Conservation (phyloP, 1,139 yeast genomes). For the Yamadazyma diospyri region DNA sequence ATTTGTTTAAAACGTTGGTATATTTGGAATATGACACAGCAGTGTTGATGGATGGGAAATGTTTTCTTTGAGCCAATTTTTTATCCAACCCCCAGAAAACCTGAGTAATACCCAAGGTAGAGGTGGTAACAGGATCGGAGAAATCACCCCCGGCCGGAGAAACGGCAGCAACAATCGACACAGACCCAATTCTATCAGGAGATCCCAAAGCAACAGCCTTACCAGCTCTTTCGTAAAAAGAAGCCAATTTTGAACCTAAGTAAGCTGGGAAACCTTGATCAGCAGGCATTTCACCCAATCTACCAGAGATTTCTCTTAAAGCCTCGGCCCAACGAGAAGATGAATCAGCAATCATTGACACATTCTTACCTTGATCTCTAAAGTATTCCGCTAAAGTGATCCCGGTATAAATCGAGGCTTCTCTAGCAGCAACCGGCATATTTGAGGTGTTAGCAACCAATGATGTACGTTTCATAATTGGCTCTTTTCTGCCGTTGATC, state of each 20-base stretch:
- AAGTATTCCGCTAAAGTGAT: conserved; percentile 97
- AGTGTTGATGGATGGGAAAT: conserved; percentile 98
- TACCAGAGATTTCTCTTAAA: conserved; percentile 98
- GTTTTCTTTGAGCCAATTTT: conserved; percentile 98
- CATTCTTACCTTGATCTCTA: conserved; percentile 99
- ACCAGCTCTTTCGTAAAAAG: conserved; percentile 99
- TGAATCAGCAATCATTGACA: conserved; percentile 99
- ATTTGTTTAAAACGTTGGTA: conserved; percentile 80
- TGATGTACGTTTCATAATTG: conserved; percentile 98
- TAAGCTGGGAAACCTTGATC: conserved; percentile 99
- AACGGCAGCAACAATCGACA: conserved; percentile 98
- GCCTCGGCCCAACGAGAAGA: conserved; percentile 99
- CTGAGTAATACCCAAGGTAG: conserved; percentile 97
- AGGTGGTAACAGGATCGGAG: conserved; percentile 98
- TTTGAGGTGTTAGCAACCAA: conserved; percentile 97
- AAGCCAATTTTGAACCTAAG: conserved; percentile 96
- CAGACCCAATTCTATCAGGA: conserved; percentile 94
- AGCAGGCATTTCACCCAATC: conserved; percentile 99
- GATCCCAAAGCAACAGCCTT: conserved; percentile 93
- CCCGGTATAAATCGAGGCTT: conserved; percentile 98
- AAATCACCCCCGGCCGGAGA: conserved; percentile 99
- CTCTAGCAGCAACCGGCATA: conserved; percentile 99
- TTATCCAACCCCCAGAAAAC: conserved; percentile 99
- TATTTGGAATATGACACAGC: conserved; percentile 95
- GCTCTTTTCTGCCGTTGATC: conserved; percentile 89